phyloP scores from a whole-genome alignment of 1,139 yeast species.

The Hansenula sp. region DNA sequence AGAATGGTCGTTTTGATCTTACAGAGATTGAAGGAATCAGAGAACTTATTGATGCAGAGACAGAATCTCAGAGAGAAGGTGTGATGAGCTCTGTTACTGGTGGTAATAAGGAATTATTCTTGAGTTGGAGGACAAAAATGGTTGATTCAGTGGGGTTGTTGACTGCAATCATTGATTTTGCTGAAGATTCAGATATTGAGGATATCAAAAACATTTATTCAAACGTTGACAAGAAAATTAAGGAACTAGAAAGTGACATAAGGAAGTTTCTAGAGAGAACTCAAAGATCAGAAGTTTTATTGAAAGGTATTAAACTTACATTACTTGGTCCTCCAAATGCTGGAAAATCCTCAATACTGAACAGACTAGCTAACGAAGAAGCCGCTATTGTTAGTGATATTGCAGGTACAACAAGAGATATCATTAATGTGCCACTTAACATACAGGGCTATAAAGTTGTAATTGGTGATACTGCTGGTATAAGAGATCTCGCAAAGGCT shows the following conservation, averaged over 20 bases:
- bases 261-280: constrained; percentile 44
- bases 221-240: constrained; percentile 43
- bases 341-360: constrained; percentile 86
- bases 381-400: constrained; percentile 89
- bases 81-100: constrained; percentile 77
- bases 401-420: constrained; percentile 94
- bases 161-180: constrained; percentile 90
- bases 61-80: constrained; percentile 79
- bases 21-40: constrained; percentile 90
- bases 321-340: constrained; percentile 94
- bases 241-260: constrained; percentile 40
- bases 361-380: constrained; percentile 68
- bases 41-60: constrained; percentile 89
- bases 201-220: constrained; percentile 47
- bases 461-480: constrained; percentile 92
- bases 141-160: constrained; percentile 66
- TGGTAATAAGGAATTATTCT: constrained; percentile 48
- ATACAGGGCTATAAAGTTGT: constrained; percentile 81
- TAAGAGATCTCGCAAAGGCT: constrained; percentile 45
- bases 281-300: constrained; percentile 56
- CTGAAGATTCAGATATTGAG: constrained; percentile 87
- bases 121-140: constrained; percentile 62
- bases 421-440: constrained; percentile 77
- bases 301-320: constrained; percentile 70
- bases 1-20: constrained; percentile 61